phyloP scores from a whole-genome alignment of 495 filamentous ascomycete genomes.

The Neurospora cerealis region DNA sequence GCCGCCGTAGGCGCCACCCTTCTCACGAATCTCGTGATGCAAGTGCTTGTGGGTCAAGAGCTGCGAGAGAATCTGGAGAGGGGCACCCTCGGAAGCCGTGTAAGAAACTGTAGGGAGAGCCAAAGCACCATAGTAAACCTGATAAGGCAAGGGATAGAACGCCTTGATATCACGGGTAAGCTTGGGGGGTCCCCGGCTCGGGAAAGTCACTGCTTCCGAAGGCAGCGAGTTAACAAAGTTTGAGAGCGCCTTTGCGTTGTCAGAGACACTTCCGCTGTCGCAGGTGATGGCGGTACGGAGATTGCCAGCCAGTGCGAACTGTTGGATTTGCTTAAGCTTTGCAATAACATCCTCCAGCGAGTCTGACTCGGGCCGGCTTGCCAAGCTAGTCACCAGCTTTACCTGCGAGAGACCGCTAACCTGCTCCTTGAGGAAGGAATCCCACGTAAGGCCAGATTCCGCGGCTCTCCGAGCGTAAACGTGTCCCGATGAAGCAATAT shows the following conservation, averaged over 20 bases:
- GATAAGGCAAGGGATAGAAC: conserved; percentile 91
- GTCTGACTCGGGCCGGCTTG: conserved; percentile 45
- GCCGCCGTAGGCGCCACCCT: conserved; percentile 93
- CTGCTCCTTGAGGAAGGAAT: conserved; percentile 65
- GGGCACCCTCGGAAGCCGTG: conserved; percentile 58
- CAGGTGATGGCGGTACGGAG: conserved; percentile 84
- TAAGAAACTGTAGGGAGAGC: conserved; percentile 81
- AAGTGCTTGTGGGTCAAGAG: conserved; percentile 95
- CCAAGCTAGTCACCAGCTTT: conserved; percentile 62
- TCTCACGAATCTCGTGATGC: conserved; percentile 95
- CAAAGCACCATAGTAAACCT: conserved; percentile 85
- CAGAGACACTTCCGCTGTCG: conserved; percentile 52
- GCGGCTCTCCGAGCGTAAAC: conserved; percentile 74
- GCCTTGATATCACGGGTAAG: conserved; percentile 48
- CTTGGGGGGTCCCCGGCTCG: conserved; percentile 17
- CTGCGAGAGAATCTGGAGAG: conserved; percentile 79
- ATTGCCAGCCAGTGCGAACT: conserved; percentile 53
- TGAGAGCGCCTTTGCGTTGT: conserved; percentile 64
- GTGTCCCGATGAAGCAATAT: conserved; percentile 80
- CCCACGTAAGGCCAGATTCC: conserved; percentile 63
- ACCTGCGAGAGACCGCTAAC: conserved; percentile 79
- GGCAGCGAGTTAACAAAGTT: conserved; percentile 58
- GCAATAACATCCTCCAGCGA: conserved; percentile 63
- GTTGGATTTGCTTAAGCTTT: conserved; percentile 82
- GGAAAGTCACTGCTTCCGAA: conserved; percentile 27